Conservation (phyloP, 176 grass and related monocot genomes). For the Raddia distichophylla region DNA sequence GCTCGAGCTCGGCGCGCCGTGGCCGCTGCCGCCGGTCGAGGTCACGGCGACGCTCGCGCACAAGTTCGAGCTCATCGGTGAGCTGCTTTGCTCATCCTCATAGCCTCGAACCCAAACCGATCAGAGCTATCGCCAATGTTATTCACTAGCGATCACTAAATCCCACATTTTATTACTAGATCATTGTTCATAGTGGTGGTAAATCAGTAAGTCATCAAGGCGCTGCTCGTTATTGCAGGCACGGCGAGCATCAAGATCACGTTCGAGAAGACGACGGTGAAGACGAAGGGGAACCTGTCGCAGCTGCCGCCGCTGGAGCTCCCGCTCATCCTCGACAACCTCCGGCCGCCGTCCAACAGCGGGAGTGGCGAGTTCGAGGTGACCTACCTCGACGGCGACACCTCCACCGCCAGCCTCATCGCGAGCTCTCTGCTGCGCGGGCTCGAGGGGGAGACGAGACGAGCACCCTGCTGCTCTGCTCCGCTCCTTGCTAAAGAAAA, state of each 20-base stretch:
- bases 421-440: too few relatives aligned
- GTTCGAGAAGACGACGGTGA: constrained; percentile 90
- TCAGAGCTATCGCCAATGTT: too few relatives aligned
- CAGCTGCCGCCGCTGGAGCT: constrained; percentile 86
- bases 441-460: too few relatives aligned
- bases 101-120: neutral
- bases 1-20: constrained; percentile 81
- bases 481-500: too few relatives aligned
- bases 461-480: too few relatives aligned
- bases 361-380: constrained; percentile 89
- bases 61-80: constrained; percentile 84
- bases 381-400: constrained; percentile 81
- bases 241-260: constrained; percentile 69
- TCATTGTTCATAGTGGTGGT: too few relatives aligned
- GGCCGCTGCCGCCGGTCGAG: constrained; percentile 73
- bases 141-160: too few relatives aligned
- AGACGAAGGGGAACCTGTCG: constrained; percentile 70
- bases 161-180: too few relatives aligned
- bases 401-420: too few relatives aligned
- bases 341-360: constrained; percentile 70
- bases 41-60: constrained; percentile 72
- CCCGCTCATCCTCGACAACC: constrained; percentile 68
- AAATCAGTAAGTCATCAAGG: too few relatives aligned
- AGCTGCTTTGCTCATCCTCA: neutral
- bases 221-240: constrained; percentile 37